Base-by-base conservation (phyloP, 345 rosid species). In the Turritis glabra region DNA sequence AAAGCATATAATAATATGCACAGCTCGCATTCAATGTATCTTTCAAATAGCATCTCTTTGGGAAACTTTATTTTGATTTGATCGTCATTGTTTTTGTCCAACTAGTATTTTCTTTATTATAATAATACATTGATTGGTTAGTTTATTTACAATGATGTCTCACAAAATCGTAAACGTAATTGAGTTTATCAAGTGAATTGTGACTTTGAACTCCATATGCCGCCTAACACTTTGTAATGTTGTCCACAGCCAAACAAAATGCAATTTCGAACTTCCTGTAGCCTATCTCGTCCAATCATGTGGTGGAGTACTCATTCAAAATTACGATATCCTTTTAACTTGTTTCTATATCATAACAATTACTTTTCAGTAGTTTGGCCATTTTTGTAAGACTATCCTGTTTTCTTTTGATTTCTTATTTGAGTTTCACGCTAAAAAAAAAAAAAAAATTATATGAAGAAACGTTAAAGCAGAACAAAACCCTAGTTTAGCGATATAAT, bases 1-100 rank as follows among this genome's bases (percentile, higher is more conserved):
- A 37, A 57, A 51, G 61, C 6, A 57, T 67, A 58, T 50, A 37
- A 38, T 50, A 35, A 35, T 59, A 32, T 60, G 38, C 40, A 68
- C 3, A 51, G 72, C 23, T 65, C 21, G 18, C 50, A 53, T 76
- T 69, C 75, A 61, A 33, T 76, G 80, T 61, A 76, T 69, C 75
- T 61, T 21, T 52, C 18, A 32, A 46, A 51, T 26, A 50, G 67
- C 41, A 75, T 75, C 29, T 59, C 37, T 30, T 27, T 51, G 1
- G 48, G 4, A 8, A 21, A 68, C 2, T 15, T 51, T 51, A 51
- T 2, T 60, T 30, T 68, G 62, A 59, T 75, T 46, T 67, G 32
- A 75, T 68, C 21, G 41, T 52, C 40, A 52, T 32, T 40, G 74
- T 9, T 59, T 60, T 67, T 59, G 62, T 50, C 69, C 55, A 8